Evolutionary conservation across 2,329 filamentous ascomycete genomes (phyloP), one percentile per base, ranked within the genome.

Genomic region (Nectriaceae sp.): DNA sequence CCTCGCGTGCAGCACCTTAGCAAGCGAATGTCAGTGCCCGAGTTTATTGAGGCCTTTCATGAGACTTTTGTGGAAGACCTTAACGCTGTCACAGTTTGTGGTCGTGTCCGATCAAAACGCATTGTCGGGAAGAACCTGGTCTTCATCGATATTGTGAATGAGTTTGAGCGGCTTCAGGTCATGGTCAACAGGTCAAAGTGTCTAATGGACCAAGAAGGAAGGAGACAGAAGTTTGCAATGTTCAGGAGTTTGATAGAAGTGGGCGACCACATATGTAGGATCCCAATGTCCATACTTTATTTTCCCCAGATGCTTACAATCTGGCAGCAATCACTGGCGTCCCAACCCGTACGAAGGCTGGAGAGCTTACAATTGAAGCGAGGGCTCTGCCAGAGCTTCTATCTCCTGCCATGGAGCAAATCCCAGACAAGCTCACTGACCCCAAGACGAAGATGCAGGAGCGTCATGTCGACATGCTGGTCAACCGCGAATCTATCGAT

Each of bases 381-480:
- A 80, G 74, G 3, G 71, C 81, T 41, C 68, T 95, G 11, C 93
- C 93, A 4, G 72, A 79, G 39, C 74, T 96, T 11, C 72, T 96
- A 39, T 82, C 90, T 13, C 92, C 92, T 1, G 85, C 87, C 57
- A 76, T 97, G 50, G 88, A 93, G 57, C 85, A 87, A 55, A 77
- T 96, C 13, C 94, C 94, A 0, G 76, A 84, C 26, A 79, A 79
- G 46, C 74, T 95, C 40, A 78, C 79, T 40, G 84, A 91, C 63
- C 77, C 82, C 36, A 88, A 93, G 67, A 88, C 83, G 29, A 84
- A 84, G 56, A 85, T 87, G 33, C 83, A 87, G 53, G 84, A 88
- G 57, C 89, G 90, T 19, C 92, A 97, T 71, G 79, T 96, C 33
- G 90, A 97, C 68, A 83, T 96, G 69, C 79, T 97, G 22, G 85